Base-by-base conservation (phyloP, 2,329 filamentous ascomycete genomes). In the Macrophomina pseudophaseolina region DNA sequence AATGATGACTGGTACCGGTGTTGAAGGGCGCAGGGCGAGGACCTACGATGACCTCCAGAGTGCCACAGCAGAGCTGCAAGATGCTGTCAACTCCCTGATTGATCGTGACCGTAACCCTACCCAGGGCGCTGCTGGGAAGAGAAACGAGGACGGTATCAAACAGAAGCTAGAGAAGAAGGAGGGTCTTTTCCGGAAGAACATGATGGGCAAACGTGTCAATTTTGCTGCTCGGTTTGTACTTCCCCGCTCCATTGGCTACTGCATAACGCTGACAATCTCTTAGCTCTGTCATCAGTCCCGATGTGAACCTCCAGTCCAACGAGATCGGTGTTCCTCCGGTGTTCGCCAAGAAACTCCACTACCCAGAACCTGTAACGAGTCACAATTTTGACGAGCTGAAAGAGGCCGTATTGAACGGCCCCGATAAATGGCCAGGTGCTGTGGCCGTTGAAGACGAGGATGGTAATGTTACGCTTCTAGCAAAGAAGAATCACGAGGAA, bases 121-220 rank as follows among this genome's bases (percentile, higher is more conserved):
- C 3, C 89, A 91, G 70, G 93, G 93, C 62, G 85, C 88, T 18
- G 92, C 93, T 33, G 92, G 89, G 14, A 90, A 90, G 73, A 86
- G 89, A 66, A 91, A 92, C 64, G 92, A 96, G 69, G 94, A 97
- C 70, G 95, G 96, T 72, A 97, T 99, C 81, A 99, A 99, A 81
- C 95, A 99, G 76, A 91, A 94, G 75, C 85, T 99, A 33, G 95
- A 99, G 81, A 99, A 99, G 85, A 99, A 99, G 81, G 96, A 99
- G 76, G 95, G 95, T 70, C 85, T 99, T 35, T 99, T 99, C 84
- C 87, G 95, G 73, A 98, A 97, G 84, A 97, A 99, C 80, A 98
- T 99, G 95, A 99, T 99, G 95, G 95, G 95, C 68, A 99, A 99
- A 84, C 93, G 95, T 83, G 95, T 99, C 81, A 98, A 99, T 79